Evolutionary conservation across 169 alveolate genomes (phyloP).

Genomic region (Sarcocystis neurona): DNA sequence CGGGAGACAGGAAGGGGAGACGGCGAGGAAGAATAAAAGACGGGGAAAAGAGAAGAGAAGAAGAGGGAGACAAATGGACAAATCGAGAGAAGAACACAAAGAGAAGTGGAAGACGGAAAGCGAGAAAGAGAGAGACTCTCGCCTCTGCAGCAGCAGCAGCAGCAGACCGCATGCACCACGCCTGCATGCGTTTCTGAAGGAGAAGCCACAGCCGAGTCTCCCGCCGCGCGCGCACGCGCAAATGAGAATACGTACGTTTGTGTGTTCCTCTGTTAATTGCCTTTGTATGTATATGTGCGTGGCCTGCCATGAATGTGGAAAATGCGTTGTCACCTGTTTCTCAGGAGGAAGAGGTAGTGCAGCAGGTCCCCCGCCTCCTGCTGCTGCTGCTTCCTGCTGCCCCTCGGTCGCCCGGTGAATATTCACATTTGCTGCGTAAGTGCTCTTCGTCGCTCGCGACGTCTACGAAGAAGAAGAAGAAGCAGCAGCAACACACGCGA

Average conservation of each 20-base stretch:
- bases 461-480: background rate
- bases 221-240: constrained; percentile 3
- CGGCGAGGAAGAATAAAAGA: no score
- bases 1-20: no score
- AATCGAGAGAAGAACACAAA: no score
- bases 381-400: background rate
- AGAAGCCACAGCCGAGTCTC: background rate
- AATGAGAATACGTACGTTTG: no score
- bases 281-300: no score
- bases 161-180: no score
- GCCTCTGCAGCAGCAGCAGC: constrained; percentile 6
- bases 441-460: constrained; percentile 48
- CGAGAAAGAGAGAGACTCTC: no score
- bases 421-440: constrained; percentile 55
- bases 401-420: constrained; percentile 46
- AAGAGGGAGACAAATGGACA: no score
- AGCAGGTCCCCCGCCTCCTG: constrained; percentile 5
- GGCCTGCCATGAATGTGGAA: background rate
- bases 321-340: constrained; percentile 22
- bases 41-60: no score
- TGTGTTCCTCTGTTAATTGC: no score
- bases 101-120: no score
- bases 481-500: background rate
- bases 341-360: constrained; percentile 21
- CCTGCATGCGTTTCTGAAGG: no score